Percentiles rank a stretch among this genome's conserved stretches.
phyloP scores from a whole-genome alignment of 2,329 filamentous ascomycete genomes.

The Pyricularia sp. region DNA sequence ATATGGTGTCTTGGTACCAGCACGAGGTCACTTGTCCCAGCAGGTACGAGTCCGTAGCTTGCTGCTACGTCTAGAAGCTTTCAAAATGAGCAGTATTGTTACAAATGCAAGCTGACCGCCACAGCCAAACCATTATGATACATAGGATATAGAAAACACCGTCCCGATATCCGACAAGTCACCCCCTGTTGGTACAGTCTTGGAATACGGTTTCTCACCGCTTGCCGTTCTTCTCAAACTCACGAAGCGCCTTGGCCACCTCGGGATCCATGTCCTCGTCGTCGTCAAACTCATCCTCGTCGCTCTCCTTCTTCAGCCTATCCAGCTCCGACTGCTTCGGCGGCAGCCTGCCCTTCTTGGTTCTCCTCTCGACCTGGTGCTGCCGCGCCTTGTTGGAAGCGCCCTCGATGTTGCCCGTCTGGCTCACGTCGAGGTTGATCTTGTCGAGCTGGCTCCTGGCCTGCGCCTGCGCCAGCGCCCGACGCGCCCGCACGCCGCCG shows the following conservation, averaged over 20 bases:
- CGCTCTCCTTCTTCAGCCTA: background rate
- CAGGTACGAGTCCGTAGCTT: too few species aligned
- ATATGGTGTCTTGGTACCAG: too few species aligned
- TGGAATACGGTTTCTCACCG: background rate
- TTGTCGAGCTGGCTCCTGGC: slow-evolving; percentile 19
- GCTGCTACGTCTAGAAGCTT: background rate
- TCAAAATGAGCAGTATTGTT: background rate
- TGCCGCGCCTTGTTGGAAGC: slow-evolving; percentile 11
- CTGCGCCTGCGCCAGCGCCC: slow-evolving; percentile 12
- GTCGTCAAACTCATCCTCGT: background rate
- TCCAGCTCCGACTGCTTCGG: background rate
- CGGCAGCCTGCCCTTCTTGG: background rate
- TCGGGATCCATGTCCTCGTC: background rate
- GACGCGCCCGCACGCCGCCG: slow-evolving; percentile 29
- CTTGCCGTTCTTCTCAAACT: background rate
- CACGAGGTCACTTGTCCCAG: too few species aligned
- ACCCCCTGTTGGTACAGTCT: background rate
- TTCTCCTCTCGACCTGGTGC: slow-evolving; percentile 1
- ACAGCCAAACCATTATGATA: background rate
- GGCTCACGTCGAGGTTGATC: slow-evolving; percentile 24
- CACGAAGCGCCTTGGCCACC: background rate
- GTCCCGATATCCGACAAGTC: background rate
- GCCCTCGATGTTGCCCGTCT: slow-evolving; percentile 22
- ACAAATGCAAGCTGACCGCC: background rate
- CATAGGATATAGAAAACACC: background rate